Base-by-base conservation (phyloP, 169 alveolate genomes). In the Plasmodium knowlesi region DNA sequence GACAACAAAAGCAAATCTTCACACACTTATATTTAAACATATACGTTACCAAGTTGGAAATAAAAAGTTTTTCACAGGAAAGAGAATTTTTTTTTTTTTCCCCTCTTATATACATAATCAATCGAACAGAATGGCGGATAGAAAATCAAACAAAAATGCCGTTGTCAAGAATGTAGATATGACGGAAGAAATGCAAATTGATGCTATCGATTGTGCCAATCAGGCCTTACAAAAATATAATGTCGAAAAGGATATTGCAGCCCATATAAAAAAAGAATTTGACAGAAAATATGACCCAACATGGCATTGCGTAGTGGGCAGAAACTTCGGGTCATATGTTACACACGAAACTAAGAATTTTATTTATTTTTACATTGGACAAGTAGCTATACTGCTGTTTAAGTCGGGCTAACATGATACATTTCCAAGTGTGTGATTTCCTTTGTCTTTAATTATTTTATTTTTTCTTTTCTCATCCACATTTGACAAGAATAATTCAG, bases 291-390 rank as follows among this genome's bases (percentile, higher is more conserved):
- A 99, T 98, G 95, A 96, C 80, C 98, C 98, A 70, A 99, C 99
- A 14, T 99, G 99, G 99, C 99, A 99, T 97, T 98, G 99, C 95
- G 99, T 99, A 83, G 99, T 99, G 34, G 99, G 99, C 39, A 97
- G 99, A 83, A 99, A 99, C 97, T 99, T 99, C 96, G 99, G 99
- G 71, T 98, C 99, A 39, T 99, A 98, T 96, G 99, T 99, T 37
- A 99, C 99, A 50, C 99, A 99, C 96, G 99, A 99, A 97, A 99
- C 99, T 57, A 98, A 99, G 96, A 99, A 99, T 97, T 99, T 99
- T 98, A 99, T 99, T 96, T 99, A 99, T 97, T 99, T 99, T 98
- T 99, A 99, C 97, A 98, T 99, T 89, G 99, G 99, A 28, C 99
- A 98, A 96, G 99, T 98, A 53, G 99, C 99, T 71, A 98, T 99